Conservation (phyloP, 768 basidiomycete species). For the Exsudoporus frostii region DNA sequence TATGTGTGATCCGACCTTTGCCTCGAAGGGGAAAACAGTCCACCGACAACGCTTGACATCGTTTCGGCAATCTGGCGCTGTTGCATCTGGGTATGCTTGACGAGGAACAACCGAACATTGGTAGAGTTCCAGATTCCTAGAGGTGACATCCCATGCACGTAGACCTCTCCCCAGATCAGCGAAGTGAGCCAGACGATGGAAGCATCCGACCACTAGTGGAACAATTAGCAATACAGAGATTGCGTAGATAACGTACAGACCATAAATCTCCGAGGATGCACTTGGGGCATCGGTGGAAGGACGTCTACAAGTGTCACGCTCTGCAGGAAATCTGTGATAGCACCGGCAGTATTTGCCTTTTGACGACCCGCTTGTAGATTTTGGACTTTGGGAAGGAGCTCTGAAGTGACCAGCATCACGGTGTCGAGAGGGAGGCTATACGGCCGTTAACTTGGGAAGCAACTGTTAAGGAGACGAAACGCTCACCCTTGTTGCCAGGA, state of each 20-base stretch:
- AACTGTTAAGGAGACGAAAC: background rate
- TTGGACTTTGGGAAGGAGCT: constrained; percentile 82
- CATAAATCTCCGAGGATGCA: constrained; percentile 71
- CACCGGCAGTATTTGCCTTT: constrained; percentile 59
- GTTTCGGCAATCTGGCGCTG: constrained; percentile 74
- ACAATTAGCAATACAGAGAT: background rate
- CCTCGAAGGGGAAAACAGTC: constrained; percentile 53
- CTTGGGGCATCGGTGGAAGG: constrained; percentile 65
- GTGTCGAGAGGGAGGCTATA: constrained; percentile 82
- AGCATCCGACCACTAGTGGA: constrained; percentile 81
- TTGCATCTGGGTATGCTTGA: constrained; percentile 76
- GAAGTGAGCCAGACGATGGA: constrained; percentile 92
- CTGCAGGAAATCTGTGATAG: constrained; percentile 73
- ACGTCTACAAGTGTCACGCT: constrained; percentile 67
- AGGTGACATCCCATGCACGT: constrained; percentile 84
- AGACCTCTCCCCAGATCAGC: constrained; percentile 93
- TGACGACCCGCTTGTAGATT: constrained; percentile 68
- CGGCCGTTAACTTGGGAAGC: constrained; percentile 6
- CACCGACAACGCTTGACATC: constrained; percentile 79
- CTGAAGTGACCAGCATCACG: constrained; percentile 84
- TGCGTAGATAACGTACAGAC: constrained; percentile 40
- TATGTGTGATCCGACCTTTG: constrained; percentile 29
- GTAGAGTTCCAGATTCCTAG: constrained; percentile 90
- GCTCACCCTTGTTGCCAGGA: constrained; percentile 95
- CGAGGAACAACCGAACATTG: constrained; percentile 84